These are phyloP conservation scores for Clarireedia hainanense DNA, from an alignment of 2,329 filamentous ascomycete species.

Conservation along the genomic window DNA sequence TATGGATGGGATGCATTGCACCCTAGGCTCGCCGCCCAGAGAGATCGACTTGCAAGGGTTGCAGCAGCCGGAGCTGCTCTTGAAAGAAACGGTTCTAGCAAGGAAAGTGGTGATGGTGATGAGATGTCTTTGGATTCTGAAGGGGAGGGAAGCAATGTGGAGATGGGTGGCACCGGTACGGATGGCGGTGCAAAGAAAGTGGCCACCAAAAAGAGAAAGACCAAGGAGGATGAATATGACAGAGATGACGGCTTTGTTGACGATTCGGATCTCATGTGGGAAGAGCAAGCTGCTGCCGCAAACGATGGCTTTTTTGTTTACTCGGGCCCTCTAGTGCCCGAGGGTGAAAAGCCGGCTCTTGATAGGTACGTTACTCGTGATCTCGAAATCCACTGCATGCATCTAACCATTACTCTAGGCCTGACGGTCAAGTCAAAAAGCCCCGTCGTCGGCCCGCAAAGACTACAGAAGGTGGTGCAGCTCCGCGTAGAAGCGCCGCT, in stretches of 20 bases:
- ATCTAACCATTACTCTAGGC: slow-evolving; percentile 42
- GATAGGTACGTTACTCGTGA: slow-evolving; percentile 33
- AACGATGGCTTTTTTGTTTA: slow-evolving; percentile 98
- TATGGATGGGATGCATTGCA: slow-evolving; percentile 94
- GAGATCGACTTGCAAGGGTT: slow-evolving; percentile 79
- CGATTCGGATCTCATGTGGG: slow-evolving; percentile 90
- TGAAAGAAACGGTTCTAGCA: slow-evolving; percentile 63
- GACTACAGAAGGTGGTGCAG: slow-evolving; percentile 42
- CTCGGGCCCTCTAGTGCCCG: slow-evolving; percentile 80
- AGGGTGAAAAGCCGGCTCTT: slow-evolving; percentile 67
- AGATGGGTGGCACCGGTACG: slow-evolving; percentile 67
- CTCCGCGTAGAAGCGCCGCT: slow-evolving; percentile 59
- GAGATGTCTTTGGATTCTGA: slow-evolving; percentile 74
- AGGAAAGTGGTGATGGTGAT: slow-evolving; percentile 54
- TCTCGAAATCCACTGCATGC: neutral
- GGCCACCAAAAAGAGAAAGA: slow-evolving; percentile 62
- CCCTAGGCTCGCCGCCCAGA: slow-evolving; percentile 80
- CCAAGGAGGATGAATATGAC: slow-evolving; percentile 77
- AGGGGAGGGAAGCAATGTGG: slow-evolving; percentile 76
- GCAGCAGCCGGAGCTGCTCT: slow-evolving; percentile 81
- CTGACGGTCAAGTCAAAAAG: slow-evolving; percentile 66
- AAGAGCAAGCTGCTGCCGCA: slow-evolving; percentile 87
- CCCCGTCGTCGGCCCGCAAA: slow-evolving; percentile 40
- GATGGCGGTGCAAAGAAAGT: slow-evolving; percentile 55
- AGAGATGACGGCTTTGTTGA: slow-evolving; percentile 81